Conservation (phyloP, 2,329 filamentous ascomycete species). For the Falciphora oryzae region DNA sequence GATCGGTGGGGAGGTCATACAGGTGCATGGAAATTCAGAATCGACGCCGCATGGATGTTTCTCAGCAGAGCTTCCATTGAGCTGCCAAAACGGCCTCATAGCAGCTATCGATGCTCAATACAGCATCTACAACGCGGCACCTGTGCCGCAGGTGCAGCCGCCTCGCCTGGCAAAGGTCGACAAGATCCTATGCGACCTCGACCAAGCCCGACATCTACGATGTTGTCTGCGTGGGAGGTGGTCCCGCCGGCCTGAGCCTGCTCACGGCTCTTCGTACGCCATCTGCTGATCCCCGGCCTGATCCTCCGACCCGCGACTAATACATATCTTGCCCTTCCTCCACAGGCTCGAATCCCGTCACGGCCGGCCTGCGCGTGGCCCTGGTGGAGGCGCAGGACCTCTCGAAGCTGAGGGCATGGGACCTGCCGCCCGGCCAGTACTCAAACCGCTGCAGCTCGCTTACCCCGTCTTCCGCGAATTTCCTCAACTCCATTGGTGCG, state of each 20-base stretch:
- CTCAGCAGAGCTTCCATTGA: neutral
- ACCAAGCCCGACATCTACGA: constrained; percentile 72
- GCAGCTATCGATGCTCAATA: neutral
- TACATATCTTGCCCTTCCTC: neutral
- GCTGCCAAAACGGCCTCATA: neutral
- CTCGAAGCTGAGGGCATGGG: constrained; percentile 59
- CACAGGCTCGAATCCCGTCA: constrained; percentile 68
- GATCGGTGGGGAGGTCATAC: neutral
- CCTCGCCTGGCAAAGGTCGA: neutral
- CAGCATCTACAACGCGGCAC: constrained; percentile 1
- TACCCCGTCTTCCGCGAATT: constrained; percentile 80
- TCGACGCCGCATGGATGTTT: neutral
- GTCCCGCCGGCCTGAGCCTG: constrained; percentile 81
- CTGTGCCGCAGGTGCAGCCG: constrained; percentile 9
- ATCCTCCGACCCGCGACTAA: neutral
- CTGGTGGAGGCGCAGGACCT: constrained; percentile 89
- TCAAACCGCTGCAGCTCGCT: constrained; percentile 96
- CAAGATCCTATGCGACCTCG: constrained; percentile 31
- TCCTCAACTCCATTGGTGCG: constrained; percentile 75
- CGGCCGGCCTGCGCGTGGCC: constrained; percentile 73
- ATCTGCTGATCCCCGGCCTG: neutral
- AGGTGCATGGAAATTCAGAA: neutral
- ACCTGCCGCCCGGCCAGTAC: constrained; percentile 61
- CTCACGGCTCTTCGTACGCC: constrained; percentile 67
- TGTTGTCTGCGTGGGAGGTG: constrained; percentile 86